Percentiles rank a stretch among this genome's conserved stretches.
phyloP scores from a whole-genome alignment of 2,329 filamentous ascomycete genomes.

The Colletotrichum siamense region DNA sequence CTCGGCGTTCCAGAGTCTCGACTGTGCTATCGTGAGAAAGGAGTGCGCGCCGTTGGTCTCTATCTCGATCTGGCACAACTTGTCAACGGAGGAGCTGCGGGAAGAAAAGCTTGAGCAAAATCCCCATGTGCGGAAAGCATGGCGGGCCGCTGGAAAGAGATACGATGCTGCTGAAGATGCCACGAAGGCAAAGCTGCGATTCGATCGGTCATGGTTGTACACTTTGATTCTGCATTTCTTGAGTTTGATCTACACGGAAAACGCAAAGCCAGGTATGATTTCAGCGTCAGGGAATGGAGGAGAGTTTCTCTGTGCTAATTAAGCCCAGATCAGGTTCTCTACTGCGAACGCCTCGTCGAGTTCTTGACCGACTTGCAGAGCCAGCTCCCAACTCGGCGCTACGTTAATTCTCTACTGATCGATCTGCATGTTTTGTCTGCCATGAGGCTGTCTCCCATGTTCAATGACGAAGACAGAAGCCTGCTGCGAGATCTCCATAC shows the following conservation, averaged over 20 bases:
- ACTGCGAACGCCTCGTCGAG: constrained; percentile 93
- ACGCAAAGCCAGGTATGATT: constrained; percentile 49
- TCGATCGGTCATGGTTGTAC: constrained; percentile 94
- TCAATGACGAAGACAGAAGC: constrained; percentile 74
- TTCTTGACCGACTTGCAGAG: constrained; percentile 90
- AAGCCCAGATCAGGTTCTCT: constrained; percentile 68
- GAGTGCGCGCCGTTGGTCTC: constrained; percentile 96
- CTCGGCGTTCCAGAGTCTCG: constrained; percentile 90
- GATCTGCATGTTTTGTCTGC: constrained; percentile 85
- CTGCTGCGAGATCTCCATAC: constrained; percentile 81
- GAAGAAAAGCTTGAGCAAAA: constrained; percentile 76
- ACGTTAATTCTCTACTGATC: constrained; percentile 86
- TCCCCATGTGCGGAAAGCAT: constrained; percentile 82
- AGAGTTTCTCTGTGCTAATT: constrained; percentile 29
- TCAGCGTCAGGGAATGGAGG: background rate
- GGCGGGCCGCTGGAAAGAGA: constrained; percentile 85
- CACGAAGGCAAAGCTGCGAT: constrained; percentile 79
- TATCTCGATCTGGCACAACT: constrained; percentile 94
- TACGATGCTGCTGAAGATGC: constrained; percentile 86
- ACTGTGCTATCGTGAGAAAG: constrained; percentile 87
- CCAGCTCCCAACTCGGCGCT: constrained; percentile 90
- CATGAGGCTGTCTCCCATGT: constrained; percentile 80
- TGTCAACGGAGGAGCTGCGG: constrained; percentile 77
- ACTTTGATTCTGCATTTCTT: constrained; percentile 85
- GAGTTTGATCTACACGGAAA: constrained; percentile 68